Base-by-base conservation (phyloP, 345 rosid genomes). In the Firmiana major region DNA sequence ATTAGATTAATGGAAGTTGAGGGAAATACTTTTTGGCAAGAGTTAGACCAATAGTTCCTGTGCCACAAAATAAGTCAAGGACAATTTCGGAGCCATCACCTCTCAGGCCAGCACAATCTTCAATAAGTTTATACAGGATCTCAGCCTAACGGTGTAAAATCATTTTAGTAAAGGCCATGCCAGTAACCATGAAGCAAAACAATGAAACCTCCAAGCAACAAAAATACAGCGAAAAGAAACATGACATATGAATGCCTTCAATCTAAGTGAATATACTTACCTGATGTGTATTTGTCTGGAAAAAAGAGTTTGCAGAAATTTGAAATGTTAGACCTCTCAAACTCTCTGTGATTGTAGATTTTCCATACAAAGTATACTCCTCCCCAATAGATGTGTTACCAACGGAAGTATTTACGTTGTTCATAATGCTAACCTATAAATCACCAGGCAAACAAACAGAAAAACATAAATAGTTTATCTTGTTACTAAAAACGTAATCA, bases 341-440 rank as follows among this genome's bases (percentile, higher is more conserved):
- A 46, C 77, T 87, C 87, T 95, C 98, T 24, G 86, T 86, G 76
- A 93, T 92, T 71, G 88, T 84, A 63, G 87, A 85, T 82, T 92
- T 93, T 75, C 99, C 97, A 63, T 82, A 81, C 74, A 95, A 85
- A 74, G 88, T 90, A 81, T 95, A 88, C 80, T 93, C 99, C 81
- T 95, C 98, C 40, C 99, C 98, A n/a, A 87, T 86, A 26, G 98
- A 90, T 57, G 99, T 93, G 84, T 93, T 95, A 64, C 98, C 99
- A 49, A 93, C 84, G 4, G 99, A 95, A 75, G 97, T 82, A 78
- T 93, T 95, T 70, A 93, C 90, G 82, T 95, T 95, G 78, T 93
- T 93, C 89, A 95, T 82, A 67, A 95, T 80, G 88, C 97, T 93
- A 77, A 83, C 96, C 99, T 95, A 78, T 21, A 66, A 55, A 45